Evolutionary conservation across 2,329 filamentous ascomycete genomes (phyloP), one percentile per base, ranked within the genome.

Genomic region (Rutstroemia sp.): DNA sequence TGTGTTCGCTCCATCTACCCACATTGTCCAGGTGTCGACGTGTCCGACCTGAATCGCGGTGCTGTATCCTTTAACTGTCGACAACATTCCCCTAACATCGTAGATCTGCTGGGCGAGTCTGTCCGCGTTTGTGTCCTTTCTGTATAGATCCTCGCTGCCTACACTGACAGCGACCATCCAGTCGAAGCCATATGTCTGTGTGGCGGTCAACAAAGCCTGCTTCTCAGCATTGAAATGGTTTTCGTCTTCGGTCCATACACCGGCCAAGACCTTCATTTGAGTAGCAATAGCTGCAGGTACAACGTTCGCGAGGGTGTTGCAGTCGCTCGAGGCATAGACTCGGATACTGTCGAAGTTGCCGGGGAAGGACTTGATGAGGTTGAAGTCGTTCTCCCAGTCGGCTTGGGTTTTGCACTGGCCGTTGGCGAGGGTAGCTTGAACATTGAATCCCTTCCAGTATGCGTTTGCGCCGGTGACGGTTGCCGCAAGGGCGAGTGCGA

Each of bases 81-180:
- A 73, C 36, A 79, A 73, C 72, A 80, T 78, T 7, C 75, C 76
- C 19, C 79, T 73, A 10, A 80, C 74, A 54, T 80, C 76, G 63
- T 77, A 73, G 54, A 78, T 77, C n/a, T 56, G 54, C n/a, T 51
- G 48, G 6, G 39, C 44, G n/a, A 57, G 23, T 2, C 25, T 48
- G 5, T 27, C 39, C n/a, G 48, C 48, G 7, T 17, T 21, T 3
- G 74, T 72, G 25, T 77, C 74, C 14, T 68, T 70, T 54, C 84
- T 78, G 77, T 87, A 88, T 42, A 87, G 74, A 65, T 86, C 83
- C 74, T 88, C 84, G 65, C 77, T 82, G 45, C 84, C 84, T 51
- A 87, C 82, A 58, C 80, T 83, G 64, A 86, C 78, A 8, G 55
- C 49, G 45, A 85, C 78, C 62, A 86, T 75, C 68, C 83, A 81